Conservation (phyloP, 768 basidiomycete genomes). For the Suillus weaverae region DNA sequence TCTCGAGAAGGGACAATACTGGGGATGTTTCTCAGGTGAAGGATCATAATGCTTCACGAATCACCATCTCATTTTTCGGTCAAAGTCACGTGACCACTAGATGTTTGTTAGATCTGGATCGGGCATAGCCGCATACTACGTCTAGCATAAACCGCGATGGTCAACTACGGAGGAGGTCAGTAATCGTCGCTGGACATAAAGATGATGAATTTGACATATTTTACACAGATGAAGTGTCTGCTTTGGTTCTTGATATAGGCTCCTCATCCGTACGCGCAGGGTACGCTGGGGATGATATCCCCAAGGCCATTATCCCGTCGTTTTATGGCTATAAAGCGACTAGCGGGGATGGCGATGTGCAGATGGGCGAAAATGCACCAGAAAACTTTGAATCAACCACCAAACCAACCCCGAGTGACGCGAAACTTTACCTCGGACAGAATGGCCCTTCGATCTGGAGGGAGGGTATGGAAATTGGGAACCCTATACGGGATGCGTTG, state of each 20-base stretch:
- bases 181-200: conserved; percentile 21
- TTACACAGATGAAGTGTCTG: conserved; percentile 90
- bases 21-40: neutral
- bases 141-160: conserved; percentile 47
- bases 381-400: conserved; percentile 28
- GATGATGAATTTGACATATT: neutral
- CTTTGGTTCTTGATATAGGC: conserved; percentile 94
- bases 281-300: conserved; percentile 96
- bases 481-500: conserved; percentile 82
- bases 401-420: conserved; percentile 40
- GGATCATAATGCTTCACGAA: conserved; percentile 6
- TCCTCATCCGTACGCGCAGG: conserved; percentile 88
- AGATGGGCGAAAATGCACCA: conserved; percentile 42
- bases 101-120: conserved; percentile 3
- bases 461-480: conserved; percentile 82
- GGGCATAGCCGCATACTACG: neutral
- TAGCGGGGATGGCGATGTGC: conserved; percentile 30
- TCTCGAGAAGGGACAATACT: neutral
- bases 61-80: neutral
- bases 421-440: conserved; percentile 80
- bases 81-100: neutral
- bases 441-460: conserved; percentile 90
- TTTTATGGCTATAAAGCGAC: conserved; percentile 74
- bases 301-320: conserved; percentile 89
- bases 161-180: conserved; percentile 84